Percentiles rank a stretch among this genome's conserved stretches.
These are phyloP conservation scores for Syzygium oleosum DNA, from an alignment of 345 rosid genomes.

Conservation along the genomic window DNA sequence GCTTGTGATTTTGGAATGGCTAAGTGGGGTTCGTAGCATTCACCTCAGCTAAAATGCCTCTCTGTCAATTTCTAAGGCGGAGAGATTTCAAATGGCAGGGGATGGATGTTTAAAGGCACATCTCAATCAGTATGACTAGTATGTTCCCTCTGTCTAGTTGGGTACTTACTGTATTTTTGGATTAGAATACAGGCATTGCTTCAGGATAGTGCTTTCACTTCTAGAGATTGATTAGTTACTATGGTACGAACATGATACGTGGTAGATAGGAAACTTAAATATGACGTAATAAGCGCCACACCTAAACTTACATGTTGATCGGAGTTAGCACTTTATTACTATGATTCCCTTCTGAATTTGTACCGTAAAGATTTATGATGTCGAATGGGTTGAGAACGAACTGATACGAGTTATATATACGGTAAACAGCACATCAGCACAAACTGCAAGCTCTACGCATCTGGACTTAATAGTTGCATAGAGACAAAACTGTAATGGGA, in stretches of 20 bases:
- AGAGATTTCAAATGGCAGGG: background rate
- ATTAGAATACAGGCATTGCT: background rate
- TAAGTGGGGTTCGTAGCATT: background rate
- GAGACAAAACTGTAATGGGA: background rate
- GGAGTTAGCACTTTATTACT: background rate
- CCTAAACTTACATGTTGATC: no score
- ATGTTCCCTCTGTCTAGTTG: background rate
- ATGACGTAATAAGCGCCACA: background rate
- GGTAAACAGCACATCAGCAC: background rate
- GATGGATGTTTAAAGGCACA: background rate
- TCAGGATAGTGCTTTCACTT: background rate
- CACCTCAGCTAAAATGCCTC: background rate
- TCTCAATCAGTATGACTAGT: background rate
- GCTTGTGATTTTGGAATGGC: background rate
- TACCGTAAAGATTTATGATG: background rate
- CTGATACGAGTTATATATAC: background rate
- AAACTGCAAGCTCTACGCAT: background rate
- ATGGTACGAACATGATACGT: background rate
- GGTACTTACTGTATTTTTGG: background rate
- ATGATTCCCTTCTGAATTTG: background rate
- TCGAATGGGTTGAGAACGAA: background rate
- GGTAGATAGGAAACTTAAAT: background rate
- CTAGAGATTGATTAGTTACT: background rate
- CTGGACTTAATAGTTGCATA: background rate
- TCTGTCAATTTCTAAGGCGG: background rate